Percentiles rank a stretch among this genome's conserved stretches.
phyloP scores from a whole-genome alignment of 2,329 filamentous ascomycete genomes.

The Huntiella abstrusa region DNA sequence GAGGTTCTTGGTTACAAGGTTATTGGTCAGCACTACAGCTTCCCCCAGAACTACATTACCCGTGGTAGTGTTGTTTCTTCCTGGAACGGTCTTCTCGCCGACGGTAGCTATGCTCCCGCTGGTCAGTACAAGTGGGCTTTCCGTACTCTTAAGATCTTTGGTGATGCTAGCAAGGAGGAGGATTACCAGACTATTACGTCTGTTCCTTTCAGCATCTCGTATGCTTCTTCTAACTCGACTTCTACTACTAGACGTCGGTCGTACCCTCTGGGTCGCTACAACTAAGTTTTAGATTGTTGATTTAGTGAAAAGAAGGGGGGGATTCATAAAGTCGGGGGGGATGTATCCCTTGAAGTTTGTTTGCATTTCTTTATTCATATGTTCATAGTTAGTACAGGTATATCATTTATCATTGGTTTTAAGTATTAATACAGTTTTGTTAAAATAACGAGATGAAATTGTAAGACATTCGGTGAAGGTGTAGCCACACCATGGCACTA shows the following conservation, averaged over 20 bases:
- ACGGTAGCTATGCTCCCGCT: conserved; percentile 27
- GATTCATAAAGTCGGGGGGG: background rate
- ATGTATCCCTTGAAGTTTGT: background rate
- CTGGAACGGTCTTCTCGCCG: conserved; percentile 29
- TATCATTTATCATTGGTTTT: background rate
- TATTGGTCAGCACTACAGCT: conserved; percentile 25
- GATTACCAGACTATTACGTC: conserved; percentile 30
- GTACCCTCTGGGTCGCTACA: background rate
- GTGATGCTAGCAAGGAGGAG: conserved; percentile 22
- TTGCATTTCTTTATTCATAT: background rate
- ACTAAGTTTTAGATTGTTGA: background rate
- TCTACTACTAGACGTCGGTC: conserved; percentile 4
- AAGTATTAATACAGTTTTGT: background rate
- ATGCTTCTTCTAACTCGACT: conserved; percentile 14
- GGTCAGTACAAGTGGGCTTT: conserved; percentile 32
- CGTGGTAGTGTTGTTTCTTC: conserved; percentile 15
- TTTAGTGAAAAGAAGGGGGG: background rate
- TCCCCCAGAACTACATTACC: conserved; percentile 18
- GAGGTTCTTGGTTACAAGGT: conserved; percentile 22
- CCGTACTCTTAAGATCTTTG: conserved; percentile 31
- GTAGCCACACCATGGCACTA: no score
- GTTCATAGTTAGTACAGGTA: background rate
- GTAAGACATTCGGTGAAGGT: background rate
- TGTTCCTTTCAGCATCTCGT: conserved; percentile 26
- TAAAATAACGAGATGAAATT: background rate